phyloP scores from a whole-genome alignment of 2,329 filamentous ascomycete species.

The Tolypocladium pustulatum region DNA sequence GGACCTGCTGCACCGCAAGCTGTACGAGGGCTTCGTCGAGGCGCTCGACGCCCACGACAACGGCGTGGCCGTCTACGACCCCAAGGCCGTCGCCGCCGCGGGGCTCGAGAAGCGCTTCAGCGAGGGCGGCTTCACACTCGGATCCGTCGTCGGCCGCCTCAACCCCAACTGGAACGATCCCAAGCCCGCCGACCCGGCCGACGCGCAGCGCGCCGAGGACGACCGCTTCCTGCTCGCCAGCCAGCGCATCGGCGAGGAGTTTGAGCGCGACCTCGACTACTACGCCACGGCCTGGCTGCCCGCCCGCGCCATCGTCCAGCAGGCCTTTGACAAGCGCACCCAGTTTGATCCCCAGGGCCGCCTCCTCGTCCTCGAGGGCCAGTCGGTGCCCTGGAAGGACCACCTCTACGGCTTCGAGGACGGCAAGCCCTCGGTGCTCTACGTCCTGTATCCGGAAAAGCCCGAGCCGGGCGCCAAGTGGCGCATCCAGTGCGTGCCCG shows the following conservation, averaged over 20 bases:
- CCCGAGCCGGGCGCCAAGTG: slow-evolving; percentile 68
- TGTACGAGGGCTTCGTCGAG: slow-evolving; percentile 91
- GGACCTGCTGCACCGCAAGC: slow-evolving; percentile 68
- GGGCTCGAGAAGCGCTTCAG: slow-evolving; percentile 75
- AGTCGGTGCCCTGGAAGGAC: slow-evolving; percentile 89
- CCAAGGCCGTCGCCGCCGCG: slow-evolving; percentile 54
- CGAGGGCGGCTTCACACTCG: slow-evolving; percentile 72
- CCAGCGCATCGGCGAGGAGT: slow-evolving; percentile 78
- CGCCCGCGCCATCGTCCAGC: slow-evolving; percentile 66
- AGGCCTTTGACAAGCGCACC: slow-evolving; percentile 60
- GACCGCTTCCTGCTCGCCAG: slow-evolving; percentile 68
- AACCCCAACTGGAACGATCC: slow-evolving; percentile 75
- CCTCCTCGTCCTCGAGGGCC: slow-evolving; percentile 67
- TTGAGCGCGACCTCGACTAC: slow-evolving; percentile 69
- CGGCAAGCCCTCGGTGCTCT: slow-evolving; percentile 52
- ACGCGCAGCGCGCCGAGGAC: slow-evolving; percentile 67
- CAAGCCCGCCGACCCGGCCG: slow-evolving; percentile 34
- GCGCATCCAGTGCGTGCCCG: slow-evolving; percentile 88
- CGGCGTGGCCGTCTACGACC: slow-evolving; percentile 75
- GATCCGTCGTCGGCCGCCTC: slow-evolving; percentile 69
- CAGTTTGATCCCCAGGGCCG: slow-evolving; percentile 64
- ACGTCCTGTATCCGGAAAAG: slow-evolving; percentile 86
- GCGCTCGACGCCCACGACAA: slow-evolving; percentile 97
- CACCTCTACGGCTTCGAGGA: slow-evolving; percentile 83
- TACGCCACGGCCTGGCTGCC: slow-evolving; percentile 75